Conservation (phyloP, 805 yeast genomes). For the Saccharomycopsis javanensis region DNA sequence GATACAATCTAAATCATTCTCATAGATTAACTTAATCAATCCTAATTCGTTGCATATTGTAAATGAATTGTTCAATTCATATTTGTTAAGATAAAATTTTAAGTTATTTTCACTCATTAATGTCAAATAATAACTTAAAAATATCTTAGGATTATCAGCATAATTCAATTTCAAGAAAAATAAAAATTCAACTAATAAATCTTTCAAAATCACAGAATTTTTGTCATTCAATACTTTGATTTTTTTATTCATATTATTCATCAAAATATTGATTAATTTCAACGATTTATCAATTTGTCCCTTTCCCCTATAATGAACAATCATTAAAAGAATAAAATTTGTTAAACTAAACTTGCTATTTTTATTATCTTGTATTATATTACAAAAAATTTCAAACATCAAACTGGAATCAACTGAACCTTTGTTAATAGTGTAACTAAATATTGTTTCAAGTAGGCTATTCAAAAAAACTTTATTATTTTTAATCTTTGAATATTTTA, state of each 20-base stretch:
- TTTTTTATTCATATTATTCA: not conserved
- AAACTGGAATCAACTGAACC: not conserved
- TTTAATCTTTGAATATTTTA: slow-evolving; percentile 3
- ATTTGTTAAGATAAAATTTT: not conserved
- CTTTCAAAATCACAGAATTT: slow-evolving; percentile 8
- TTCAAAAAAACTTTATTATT: slow-evolving; percentile 6
- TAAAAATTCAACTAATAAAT: slow-evolving; percentile 14
- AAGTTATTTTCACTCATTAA: slow-evolving; percentile 9
- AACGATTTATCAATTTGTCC: slow-evolving; percentile 12
- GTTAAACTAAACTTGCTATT: slow-evolving; percentile 3
- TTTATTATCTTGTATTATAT: not conserved
- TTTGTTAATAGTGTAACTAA: not conserved
- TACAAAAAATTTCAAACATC: not conserved
- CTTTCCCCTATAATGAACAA: slow-evolving; percentile 9
- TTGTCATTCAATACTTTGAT: not conserved
- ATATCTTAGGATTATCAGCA: slow-evolving; percentile 7
- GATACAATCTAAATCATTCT: not conserved
- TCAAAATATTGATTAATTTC: slow-evolving; percentile 8
- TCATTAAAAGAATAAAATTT: slow-evolving; percentile 7
- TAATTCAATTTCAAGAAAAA: slow-evolving; percentile 7
- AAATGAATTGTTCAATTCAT: slow-evolving; percentile 8
- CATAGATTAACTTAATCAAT: slow-evolving; percentile 7
- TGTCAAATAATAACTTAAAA: slow-evolving; percentile 8
- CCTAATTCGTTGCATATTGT: slow-evolving; percentile 14
- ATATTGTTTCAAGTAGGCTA: not conserved